A percentile compares a stretch with the other conserved stretches of the same genome.
These are phyloP conservation scores for Kurtzmaniella quercitrusa DNA, from an alignment of 1,139 yeast species.

Conservation along the genomic window DNA sequence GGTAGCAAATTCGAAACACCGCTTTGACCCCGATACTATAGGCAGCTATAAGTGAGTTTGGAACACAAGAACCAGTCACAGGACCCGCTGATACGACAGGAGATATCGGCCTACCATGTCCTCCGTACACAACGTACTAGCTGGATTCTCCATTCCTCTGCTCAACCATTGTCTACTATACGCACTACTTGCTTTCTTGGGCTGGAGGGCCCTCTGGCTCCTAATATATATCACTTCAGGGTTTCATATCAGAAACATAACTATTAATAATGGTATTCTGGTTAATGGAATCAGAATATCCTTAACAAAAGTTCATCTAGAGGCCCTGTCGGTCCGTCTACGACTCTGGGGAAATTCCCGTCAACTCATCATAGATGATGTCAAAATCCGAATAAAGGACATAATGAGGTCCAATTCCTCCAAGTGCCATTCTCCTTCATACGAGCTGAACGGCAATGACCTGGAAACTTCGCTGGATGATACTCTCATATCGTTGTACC, in stretches of 20 bases:
- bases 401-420: conserved; percentile 1
- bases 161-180: background rate
- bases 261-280: conserved; percentile 39
- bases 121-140: background rate
- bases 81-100: background rate
- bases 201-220: conserved; percentile 27
- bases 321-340: conserved; percentile 24
- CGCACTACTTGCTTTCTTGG: conserved; percentile 6
- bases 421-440: background rate
- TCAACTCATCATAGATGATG: conserved; percentile 27
- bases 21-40: too few relatives aligned
- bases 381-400: conserved; percentile 12
- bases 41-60: too few relatives aligned
- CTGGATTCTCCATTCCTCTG: background rate
- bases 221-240: conserved; percentile 27
- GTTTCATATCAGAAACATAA: conserved; percentile 26
- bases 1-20: background rate
- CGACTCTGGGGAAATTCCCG: conserved; percentile 40
- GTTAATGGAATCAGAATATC: conserved; percentile 26
- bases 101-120: background rate
- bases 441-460: background rate
- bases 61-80: too few relatives aligned
- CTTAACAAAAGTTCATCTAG: conserved; percentile 12
- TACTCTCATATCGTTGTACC: conserved; percentile 14
- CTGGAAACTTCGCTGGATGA: background rate